Evolutionary conservation across 805 yeast species (phyloP).

Genomic region (Candida argentea): DNA sequence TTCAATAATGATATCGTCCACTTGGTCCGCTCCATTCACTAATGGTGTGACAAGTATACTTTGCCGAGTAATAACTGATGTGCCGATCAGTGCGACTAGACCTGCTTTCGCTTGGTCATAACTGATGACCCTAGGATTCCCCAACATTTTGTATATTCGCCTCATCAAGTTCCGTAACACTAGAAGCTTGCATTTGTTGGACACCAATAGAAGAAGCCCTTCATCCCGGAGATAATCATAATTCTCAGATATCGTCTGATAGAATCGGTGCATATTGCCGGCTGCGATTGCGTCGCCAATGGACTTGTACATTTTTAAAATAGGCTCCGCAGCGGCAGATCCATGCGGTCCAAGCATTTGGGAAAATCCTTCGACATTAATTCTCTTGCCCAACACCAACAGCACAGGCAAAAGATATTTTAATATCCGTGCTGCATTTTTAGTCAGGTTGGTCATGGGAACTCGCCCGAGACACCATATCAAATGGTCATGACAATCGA

Average conservation of each 20-base stretch:
- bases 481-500: constrained; percentile 40
- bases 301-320: constrained; percentile 23
- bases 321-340: constrained; percentile 4
- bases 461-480: constrained; percentile 50
- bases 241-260: constrained; percentile 16
- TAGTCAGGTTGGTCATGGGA: constrained; percentile 20
- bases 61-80: neutral
- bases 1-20: constrained; percentile 36
- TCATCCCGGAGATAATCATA: constrained; percentile 27
- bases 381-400: constrained; percentile 41
- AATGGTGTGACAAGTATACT: constrained; percentile 2
- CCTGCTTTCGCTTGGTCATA: constrained; percentile 18
- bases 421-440: constrained; percentile 33
- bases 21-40: constrained; percentile 1
- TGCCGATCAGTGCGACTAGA: constrained; percentile 8
- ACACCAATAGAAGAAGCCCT: constrained; percentile 32
- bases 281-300: constrained; percentile 25
- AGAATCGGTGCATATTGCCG: constrained; percentile 34
- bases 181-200: constrained; percentile 35
- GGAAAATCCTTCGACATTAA: too few relatives aligned
- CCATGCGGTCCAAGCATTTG: too few relatives aligned
- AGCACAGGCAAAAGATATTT: constrained; percentile 43
- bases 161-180: constrained; percentile 36
- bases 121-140: constrained; percentile 16
- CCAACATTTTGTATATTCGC: constrained; percentile 19